Evolutionary conservation across 148 eudicot species (phyloP).

Genomic region (Rhododendron vialii): DNA sequence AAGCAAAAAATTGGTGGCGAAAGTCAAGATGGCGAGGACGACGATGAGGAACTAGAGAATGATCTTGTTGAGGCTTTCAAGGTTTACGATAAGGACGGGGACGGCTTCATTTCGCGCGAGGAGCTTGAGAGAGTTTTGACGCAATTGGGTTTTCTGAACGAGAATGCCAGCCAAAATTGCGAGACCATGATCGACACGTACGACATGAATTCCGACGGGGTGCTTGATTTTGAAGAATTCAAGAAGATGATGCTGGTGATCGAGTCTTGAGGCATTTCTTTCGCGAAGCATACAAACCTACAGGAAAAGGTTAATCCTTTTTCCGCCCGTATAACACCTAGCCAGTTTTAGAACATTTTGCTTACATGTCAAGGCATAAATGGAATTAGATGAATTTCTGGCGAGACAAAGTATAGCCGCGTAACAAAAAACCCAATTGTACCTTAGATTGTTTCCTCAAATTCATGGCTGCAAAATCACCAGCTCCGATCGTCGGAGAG

Average conservation of each 20-base stretch:
- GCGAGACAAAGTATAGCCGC: too few relatives aligned
- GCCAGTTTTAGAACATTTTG: too few relatives aligned
- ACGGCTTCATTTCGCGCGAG: constrained; percentile 53
- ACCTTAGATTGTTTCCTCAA: too few relatives aligned
- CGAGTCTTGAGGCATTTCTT: not conserved
- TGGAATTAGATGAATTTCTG: too few relatives aligned
- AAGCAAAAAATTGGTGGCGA: not conserved
- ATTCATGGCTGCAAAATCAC: too few relatives aligned
- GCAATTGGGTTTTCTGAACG: constrained; percentile 50
- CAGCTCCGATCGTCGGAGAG: too few relatives aligned
- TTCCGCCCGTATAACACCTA: too few relatives aligned
- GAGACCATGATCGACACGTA: constrained; percentile 37
- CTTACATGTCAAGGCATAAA: too few relatives aligned
- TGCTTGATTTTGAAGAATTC: constrained; percentile 67
- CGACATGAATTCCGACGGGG: constrained; percentile 62
- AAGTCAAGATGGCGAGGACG: not conserved
- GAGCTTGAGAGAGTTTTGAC: constrained; percentile 52
- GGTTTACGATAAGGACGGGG: constrained; percentile 24
- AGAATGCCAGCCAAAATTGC: constrained; percentile 29
- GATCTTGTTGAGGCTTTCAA: constrained; percentile 46
- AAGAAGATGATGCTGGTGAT: constrained; percentile 56
- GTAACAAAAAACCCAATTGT: too few relatives aligned
- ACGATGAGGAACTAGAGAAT: constrained; percentile 6
- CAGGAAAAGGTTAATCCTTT: too few relatives aligned
- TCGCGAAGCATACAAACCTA: not conserved